A percentile compares a stretch with the other conserved stretches of the same genome.
phyloP scores from a whole-genome alignment of 2,329 filamentous ascomycete genomes.

The Didymella arachidicola region DNA sequence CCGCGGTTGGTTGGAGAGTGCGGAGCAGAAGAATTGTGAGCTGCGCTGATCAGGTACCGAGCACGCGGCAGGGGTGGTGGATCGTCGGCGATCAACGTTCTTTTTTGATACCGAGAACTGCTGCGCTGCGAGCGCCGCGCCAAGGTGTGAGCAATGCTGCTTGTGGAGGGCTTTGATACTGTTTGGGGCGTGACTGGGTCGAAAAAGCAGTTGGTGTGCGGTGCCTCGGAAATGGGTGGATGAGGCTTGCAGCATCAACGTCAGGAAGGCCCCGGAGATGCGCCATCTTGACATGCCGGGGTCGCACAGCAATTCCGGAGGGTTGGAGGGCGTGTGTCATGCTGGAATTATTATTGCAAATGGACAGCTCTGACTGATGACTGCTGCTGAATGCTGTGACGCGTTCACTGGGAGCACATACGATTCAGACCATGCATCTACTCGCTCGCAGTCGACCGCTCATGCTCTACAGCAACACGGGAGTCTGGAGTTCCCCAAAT shows the following conservation, averaged over 20 bases:
- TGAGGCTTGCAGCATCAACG: constrained; percentile 11
- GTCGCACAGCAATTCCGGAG: constrained; percentile 7
- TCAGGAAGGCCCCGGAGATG: constrained; percentile 6
- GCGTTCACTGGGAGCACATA: not conserved
- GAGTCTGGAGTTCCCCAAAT: constrained; percentile 3
- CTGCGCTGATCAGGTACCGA: constrained; percentile 17
- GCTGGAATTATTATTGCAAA: not conserved
- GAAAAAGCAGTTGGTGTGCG: constrained; percentile 10
- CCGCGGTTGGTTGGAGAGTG: not conserved
- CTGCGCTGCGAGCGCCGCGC: not conserved
- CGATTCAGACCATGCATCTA: not conserved
- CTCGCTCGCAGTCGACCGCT: not conserved
- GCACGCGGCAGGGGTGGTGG: constrained; percentile 1
- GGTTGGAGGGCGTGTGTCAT: constrained; percentile 1
- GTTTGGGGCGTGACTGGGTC: constrained; percentile 4
- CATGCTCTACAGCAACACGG: constrained; percentile 5
- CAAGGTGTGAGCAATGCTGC: not conserved
- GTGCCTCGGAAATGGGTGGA: constrained; percentile 9
- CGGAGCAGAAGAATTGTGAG: constrained; percentile 1
- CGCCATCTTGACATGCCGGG: constrained; percentile 4
- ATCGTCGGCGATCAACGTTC: constrained; percentile 16
- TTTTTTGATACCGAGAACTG: not conserved
- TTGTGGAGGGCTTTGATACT: not conserved
- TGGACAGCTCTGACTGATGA: not conserved
- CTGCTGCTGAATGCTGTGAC: not conserved